These are phyloP conservation scores for Hansenula lynferdii DNA, from an alignment of 1,139 yeast genomes.

Conservation along the genomic window DNA sequence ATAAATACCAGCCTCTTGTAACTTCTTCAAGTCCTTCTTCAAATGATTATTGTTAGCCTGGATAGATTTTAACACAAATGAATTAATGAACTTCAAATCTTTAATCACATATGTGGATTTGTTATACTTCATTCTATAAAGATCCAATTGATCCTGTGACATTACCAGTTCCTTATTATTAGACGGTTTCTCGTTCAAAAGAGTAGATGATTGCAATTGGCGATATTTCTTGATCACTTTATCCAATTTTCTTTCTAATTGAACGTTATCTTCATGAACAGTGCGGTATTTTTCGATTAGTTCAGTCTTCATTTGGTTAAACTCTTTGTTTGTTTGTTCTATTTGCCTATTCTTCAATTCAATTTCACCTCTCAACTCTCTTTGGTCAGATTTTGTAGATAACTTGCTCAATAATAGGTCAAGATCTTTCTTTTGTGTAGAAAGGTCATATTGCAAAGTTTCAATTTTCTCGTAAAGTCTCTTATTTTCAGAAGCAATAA, in stretches of 20 bases:
- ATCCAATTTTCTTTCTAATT: slow-evolving; percentile 17
- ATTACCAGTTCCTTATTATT: slow-evolving; percentile 6
- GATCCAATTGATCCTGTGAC: slow-evolving; percentile 19
- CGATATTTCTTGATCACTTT: slow-evolving; percentile 14
- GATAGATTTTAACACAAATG: slow-evolving; percentile 42
- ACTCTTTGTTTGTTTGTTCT: slow-evolving; percentile 15
- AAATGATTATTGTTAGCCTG: slow-evolving; percentile 37
- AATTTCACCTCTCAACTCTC: slow-evolving; percentile 12
- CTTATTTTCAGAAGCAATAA: slow-evolving; percentile 12
- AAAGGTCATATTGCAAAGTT: slow-evolving; percentile 20
- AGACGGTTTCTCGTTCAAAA: not conserved
- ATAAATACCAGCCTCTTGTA: slow-evolving; percentile 45
- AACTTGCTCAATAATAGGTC: not conserved
- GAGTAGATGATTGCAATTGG: slow-evolving; percentile 12
- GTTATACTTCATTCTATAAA: slow-evolving; percentile 22
- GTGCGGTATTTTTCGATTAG: slow-evolving; percentile 21
- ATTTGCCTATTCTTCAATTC: slow-evolving; percentile 12
- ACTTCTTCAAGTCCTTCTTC: slow-evolving; percentile 37
- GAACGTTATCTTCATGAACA: slow-evolving; percentile 17
- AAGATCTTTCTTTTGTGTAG: slow-evolving; percentile 13
- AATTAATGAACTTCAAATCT: slow-evolving; percentile 51
- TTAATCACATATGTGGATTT: slow-evolving; percentile 26
- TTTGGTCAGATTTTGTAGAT: slow-evolving; percentile 1
- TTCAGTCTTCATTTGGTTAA: slow-evolving; percentile 26
- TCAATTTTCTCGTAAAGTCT: slow-evolving; percentile 19